These are phyloP conservation scores for Cyberlindnera misumaiensis DNA, from an alignment of 805 yeast genomes.

Conservation along the genomic window DNA sequence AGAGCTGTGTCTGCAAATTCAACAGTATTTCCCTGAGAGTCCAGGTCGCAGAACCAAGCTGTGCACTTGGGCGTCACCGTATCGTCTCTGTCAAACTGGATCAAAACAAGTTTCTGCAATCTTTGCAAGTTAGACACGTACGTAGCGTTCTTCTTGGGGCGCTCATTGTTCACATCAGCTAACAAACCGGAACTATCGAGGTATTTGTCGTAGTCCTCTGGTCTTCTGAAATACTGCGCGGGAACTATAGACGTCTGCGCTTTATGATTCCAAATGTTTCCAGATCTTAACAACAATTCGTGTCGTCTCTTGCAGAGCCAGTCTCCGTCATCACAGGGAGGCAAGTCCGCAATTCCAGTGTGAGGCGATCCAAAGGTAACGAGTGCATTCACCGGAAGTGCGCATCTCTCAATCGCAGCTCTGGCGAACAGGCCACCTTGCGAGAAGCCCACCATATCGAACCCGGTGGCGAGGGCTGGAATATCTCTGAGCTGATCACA, in stretches of 20 bases:
- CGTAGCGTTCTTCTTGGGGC: conserved; percentile 26
- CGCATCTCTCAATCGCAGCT: conserved; percentile 56
- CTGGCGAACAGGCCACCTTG: conserved; percentile 83
- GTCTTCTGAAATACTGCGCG: conserved; percentile 74
- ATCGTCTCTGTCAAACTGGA: conserved; percentile 54
- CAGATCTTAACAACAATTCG: conserved; percentile 35
- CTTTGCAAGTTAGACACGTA: conserved; percentile 38
- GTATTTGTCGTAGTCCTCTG: conserved; percentile 44
- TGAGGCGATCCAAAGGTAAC: conserved; percentile 82
- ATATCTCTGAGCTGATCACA: conserved; percentile 46
- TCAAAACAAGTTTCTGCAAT: conserved; percentile 50
- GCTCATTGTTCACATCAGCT: conserved; percentile 64
- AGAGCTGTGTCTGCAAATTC: conserved; percentile 45
- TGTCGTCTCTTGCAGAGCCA: conserved; percentile 57
- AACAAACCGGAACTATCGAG: conserved; percentile 50
- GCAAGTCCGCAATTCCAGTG: conserved; percentile 65
- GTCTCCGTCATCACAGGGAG: conserved; percentile 46
- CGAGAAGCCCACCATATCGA: conserved; percentile 72
- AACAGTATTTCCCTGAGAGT: conserved; percentile 25
- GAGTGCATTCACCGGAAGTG: conserved; percentile 38
- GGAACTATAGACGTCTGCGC: conserved; percentile 56
- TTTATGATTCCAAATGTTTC: conserved; percentile 50
- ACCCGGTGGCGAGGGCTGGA: conserved; percentile 45
- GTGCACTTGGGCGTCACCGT: conserved; percentile 68
- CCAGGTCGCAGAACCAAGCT: conserved; percentile 57